phyloP scores from a whole-genome alignment of 306 rosid species.

The Prunus mira region DNA sequence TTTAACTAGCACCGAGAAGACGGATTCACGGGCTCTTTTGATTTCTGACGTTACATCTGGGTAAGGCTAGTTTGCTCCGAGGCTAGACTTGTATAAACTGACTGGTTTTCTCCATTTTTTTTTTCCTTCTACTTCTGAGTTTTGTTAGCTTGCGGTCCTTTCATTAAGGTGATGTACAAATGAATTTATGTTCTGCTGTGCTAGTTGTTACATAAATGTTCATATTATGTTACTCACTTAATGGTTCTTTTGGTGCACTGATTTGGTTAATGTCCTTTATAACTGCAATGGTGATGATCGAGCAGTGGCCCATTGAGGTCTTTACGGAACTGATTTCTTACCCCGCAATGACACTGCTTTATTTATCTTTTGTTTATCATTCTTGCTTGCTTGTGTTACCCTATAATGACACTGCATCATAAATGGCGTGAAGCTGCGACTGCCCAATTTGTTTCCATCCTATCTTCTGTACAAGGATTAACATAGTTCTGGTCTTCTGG shows the following conservation, averaged over 20 bases:
- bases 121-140: too few species aligned
- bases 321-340: background rate
- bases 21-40: conserved; percentile 18
- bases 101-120: background rate
- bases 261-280: background rate
- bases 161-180: background rate
- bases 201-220: background rate
- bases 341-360: background rate
- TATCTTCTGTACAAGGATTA: background rate
- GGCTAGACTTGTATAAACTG: background rate
- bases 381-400: background rate
- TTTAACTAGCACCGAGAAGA: conserved; percentile 36
- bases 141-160: too few species aligned
- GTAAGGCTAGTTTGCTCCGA: conserved; percentile 28
- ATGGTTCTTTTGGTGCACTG: background rate
- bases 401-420: background rate
- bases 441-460: background rate
- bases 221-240: background rate
- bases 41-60: conserved; percentile 18
- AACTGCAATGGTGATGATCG: background rate
- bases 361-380: background rate
- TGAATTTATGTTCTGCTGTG: background rate
- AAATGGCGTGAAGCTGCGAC: background rate
- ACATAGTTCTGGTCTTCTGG: conserved; percentile 11
- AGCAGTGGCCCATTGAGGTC: background rate